Evolutionary conservation across 148 eudicot genomes (phyloP).

Genomic region (Fagopyrum homotropicum): DNA sequence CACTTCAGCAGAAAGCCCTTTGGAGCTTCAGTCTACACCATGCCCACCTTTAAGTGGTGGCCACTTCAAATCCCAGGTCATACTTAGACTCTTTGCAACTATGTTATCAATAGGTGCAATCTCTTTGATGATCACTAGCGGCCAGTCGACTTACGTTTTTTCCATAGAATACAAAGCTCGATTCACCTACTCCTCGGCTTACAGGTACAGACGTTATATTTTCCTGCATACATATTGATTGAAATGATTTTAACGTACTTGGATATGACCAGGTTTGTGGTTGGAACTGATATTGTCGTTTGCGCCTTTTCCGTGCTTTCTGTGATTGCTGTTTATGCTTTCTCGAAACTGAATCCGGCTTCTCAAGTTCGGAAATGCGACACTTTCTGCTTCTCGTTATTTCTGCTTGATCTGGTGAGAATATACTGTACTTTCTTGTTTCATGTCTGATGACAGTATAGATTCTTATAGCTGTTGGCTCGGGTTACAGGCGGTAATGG

Average conservation of each 20-base stretch:
- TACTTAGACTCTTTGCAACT: neutral
- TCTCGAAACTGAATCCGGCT: neutral
- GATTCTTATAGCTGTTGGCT: neutral
- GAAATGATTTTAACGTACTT: neutral
- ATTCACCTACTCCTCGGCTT: neutral
- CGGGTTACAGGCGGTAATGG: neutral
- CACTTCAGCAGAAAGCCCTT: neutral
- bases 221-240: neutral
- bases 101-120: neutral
- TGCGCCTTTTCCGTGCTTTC: neutral
- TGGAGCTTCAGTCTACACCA: neutral
- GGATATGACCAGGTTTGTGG: neutral
- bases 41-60: neutral
- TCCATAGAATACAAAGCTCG: neutral
- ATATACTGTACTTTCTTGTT: neutral
- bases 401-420: constrained; percentile 7
- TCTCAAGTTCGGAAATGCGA: neutral
- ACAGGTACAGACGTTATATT: neutral
- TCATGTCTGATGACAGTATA: neutral
- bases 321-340: neutral
- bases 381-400: neutral
- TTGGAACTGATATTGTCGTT: neutral
- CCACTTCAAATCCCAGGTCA: neutral
- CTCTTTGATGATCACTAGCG: neutral
- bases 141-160: constrained; percentile 1